A percentile compares a stretch with the other conserved stretches of the same genome.
These are phyloP conservation scores for Mycena filopes DNA, from an alignment of 768 basidiomycete genomes.

Conservation along the genomic window DNA sequence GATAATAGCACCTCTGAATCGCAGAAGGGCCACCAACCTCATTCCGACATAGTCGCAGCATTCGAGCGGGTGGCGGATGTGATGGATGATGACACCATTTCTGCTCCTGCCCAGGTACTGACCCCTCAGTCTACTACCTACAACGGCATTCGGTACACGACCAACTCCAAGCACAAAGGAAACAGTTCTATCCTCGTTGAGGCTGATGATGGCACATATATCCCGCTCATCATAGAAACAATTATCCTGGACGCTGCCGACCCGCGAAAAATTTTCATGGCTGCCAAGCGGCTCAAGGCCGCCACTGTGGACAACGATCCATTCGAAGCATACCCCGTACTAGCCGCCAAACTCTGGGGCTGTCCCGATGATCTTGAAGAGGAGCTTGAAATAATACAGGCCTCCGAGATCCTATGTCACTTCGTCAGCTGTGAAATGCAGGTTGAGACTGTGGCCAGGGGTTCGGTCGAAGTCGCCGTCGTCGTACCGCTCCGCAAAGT, in stretches of 20 bases:
- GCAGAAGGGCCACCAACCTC: not conserved
- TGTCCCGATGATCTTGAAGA: not conserved
- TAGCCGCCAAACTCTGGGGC: not conserved
- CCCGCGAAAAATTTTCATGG: not conserved
- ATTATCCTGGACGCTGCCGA: not conserved
- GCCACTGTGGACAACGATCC: not conserved
- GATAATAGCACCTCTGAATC: too few relatives aligned
- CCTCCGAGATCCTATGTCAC: not conserved
- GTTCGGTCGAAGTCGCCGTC: not conserved
- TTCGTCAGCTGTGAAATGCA: not conserved
- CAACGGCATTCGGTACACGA: constrained; percentile 3
- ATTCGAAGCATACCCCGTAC: not conserved
- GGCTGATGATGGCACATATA: not conserved
- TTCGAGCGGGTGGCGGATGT: not conserved
- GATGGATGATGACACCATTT: not conserved
- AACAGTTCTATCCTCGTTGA: not conserved
- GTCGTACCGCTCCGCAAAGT: not conserved
- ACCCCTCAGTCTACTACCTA: not conserved
- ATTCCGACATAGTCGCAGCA: not conserved
- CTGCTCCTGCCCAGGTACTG: not conserved
- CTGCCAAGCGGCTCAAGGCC: not conserved
- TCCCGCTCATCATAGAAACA: not conserved
- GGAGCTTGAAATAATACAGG: not conserved
- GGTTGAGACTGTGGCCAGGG: not conserved
- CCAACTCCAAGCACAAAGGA: constrained; percentile 1